Base-by-base conservation (phyloP, 306 rosid genomes). In the Prunus mongolica region DNA sequence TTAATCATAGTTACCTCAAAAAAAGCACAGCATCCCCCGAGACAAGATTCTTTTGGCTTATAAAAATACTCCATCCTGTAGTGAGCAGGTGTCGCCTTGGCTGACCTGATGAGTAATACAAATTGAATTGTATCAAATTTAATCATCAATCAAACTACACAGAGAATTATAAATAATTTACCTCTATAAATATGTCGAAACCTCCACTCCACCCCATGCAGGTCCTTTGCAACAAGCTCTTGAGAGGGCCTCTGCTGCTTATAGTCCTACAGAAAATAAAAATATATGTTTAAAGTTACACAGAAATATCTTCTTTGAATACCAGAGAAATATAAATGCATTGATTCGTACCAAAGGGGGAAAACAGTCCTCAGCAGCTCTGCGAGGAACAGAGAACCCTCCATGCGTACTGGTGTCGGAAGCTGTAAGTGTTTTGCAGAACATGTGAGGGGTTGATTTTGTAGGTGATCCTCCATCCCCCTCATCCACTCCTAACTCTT, bases 341-440 rank as follows among this genome's bases (percentile, higher is more conserved):
- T 32, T 14, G 57, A 67, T 34, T 62, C 86, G 52, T 64, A 91
- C 98, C 97, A 94, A 81, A 60, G 97, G 96, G 76, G 97, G 98
- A 75, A 94, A 94, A 81, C 98, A 94, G 83, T 94, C 98, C 81
- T 94, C 98, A 20, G 98, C 98, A 51, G 98, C 98, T 84, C 98
- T 78, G 44, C 98, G 96, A 77, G 98, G 98, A 74, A 94, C 98
- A 12, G 98, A 94, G 82, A 94, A 94, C 45, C 98, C 98, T 47
- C 98, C 98, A 51, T 94, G 98, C 50, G 96, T 94, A 83, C 98
- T 94, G 60, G 98, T 94, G 72, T 94, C 98, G 55, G 97, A 94
- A 32, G 98, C 98, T 28, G 98, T 94, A 61, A 94, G 98, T 24
- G 98, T 94, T 74, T 94, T 94, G 89, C 98, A 94, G 80, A 94